phyloP scores from a whole-genome alignment of 305 asterid species.

The Ajuga reptans region DNA sequence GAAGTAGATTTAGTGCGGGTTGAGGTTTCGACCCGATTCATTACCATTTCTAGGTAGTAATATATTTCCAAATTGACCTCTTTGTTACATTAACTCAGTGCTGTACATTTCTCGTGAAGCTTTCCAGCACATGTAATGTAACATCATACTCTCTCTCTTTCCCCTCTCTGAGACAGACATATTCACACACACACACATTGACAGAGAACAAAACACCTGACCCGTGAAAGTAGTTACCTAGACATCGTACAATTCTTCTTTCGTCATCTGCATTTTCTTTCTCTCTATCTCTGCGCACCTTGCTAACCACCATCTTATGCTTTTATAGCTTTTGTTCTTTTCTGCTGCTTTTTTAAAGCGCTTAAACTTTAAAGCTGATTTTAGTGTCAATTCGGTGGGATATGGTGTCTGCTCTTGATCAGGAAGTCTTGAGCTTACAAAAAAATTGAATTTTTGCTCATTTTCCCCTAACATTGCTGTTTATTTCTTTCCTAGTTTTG shows the following conservation, averaged over 20 bases:
- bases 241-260: conserved; percentile 33
- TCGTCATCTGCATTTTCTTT: conserved; percentile 22
- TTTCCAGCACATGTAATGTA: conserved; percentile 19
- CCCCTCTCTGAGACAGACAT: not conserved
- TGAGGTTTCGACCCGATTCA: too few species aligned
- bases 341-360: conserved; percentile 11
- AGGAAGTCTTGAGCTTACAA: not conserved
- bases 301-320: not conserved
- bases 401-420: conserved; percentile 10
- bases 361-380: conserved; percentile 3
- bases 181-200: conserved; percentile 4
- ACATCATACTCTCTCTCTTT: conserved; percentile 11
- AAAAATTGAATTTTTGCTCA: not conserved
- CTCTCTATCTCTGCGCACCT: not conserved
- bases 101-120: conserved; percentile 43
- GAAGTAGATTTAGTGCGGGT: too few species aligned
- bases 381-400: not conserved
- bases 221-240: conserved; percentile 36
- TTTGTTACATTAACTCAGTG: conserved; percentile 25
- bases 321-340: not conserved
- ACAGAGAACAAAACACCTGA: conserved; percentile 41
- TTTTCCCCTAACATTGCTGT: not conserved
- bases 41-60: too few species aligned
- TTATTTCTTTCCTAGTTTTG: not conserved
- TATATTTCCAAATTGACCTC: too few species aligned